These are phyloP conservation scores for Tuctoria greenei DNA, from an alignment of 176 grass and related monocot species.

Conservation along the genomic window DNA sequence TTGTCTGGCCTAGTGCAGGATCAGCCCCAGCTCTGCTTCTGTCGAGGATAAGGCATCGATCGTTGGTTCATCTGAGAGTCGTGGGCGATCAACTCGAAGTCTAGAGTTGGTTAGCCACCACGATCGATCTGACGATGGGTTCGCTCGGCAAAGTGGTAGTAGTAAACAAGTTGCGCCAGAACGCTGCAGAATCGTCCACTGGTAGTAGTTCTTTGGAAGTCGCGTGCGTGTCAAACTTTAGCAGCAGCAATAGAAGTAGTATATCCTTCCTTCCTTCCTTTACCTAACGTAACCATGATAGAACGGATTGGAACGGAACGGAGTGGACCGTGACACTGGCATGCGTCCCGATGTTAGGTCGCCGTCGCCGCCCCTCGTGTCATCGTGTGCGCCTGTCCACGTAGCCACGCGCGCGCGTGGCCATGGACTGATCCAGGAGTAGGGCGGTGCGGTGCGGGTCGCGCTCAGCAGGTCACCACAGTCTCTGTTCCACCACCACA, in stretches of 20 bases:
- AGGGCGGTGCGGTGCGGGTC: constrained; percentile 17
- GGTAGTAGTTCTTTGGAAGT: neutral
- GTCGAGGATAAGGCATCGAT: too few relatives aligned
- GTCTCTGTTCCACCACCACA: neutral
- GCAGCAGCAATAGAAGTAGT: neutral
- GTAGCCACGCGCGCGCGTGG: neutral
- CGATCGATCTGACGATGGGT: too few relatives aligned
- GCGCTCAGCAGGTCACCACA: constrained; percentile 16
- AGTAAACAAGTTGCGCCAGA: too few relatives aligned
- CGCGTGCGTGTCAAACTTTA: constrained; percentile 27
- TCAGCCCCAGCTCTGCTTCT: too few relatives aligned
- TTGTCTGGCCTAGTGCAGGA: too few relatives aligned
- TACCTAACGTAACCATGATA: constrained; percentile 11
- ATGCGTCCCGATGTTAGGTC: constrained; percentile 1
- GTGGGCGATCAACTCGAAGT: too few relatives aligned
- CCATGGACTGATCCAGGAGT: neutral
- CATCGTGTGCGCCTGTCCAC: too few relatives aligned
- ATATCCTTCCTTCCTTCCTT: neutral
- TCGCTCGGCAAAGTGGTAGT: too few relatives aligned
- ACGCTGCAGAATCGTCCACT: too few relatives aligned
- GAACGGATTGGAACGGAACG: neutral
- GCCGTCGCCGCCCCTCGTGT: constrained; percentile 17
- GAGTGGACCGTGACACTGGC: constrained; percentile 23
- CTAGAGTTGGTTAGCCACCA: too few relatives aligned
- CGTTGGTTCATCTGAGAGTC: too few relatives aligned